Base-by-base conservation (phyloP, 352 stramenopile species). In the Phytophthora boehmeriae region DNA sequence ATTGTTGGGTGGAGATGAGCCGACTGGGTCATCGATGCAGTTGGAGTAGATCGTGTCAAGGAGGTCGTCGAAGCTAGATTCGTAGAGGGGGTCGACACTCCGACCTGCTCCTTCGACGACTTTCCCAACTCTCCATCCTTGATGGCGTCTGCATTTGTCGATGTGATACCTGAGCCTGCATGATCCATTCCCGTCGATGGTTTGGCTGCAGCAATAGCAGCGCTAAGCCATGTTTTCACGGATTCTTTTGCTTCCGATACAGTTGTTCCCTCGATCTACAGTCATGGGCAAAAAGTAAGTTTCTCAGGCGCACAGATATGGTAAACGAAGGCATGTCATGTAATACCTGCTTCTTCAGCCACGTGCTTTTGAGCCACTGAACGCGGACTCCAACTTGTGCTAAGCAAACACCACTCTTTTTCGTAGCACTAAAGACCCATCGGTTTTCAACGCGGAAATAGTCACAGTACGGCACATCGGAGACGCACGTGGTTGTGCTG, bases 391-490 rank as follows among this genome's bases (percentile, higher is more conserved):
- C 87, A 8, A 91, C 83, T 59, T 92, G 80, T 13, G 73, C 38
- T 30, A 68, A 75, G 35, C 78, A 92, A 11, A 56, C 53, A 9
- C 59, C 58, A 30, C 65, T 63, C 0, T 76, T 78, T 23, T 66
- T 55, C 8, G 70, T 88, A 16, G 80, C 73, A 48, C 78, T 92
- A 49, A 93, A 94, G 1, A 94, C 82, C 87, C 87, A 96, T 36
- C 87, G 82, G 25, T 86, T 86, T 53, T 96, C 87, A n/a, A 88
- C 84, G 3, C 83, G 83, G 56, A 96, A 96, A 51, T 96, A 94
- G 43, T 96, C 83, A 46, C 83, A 93, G 57, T 94, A 96, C 23
- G 87, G 87, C 1, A 85, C 86, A 52, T 94, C 83, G 17, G 83
- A 82, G 51, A 96, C 75, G 8, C 68, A 75, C 6, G 87, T 90